Evolutionary conservation across 148 eudicot species (phyloP), one percentile per base, ranked within the genome.

Genomic region (Spergularia bocconei): DNA sequence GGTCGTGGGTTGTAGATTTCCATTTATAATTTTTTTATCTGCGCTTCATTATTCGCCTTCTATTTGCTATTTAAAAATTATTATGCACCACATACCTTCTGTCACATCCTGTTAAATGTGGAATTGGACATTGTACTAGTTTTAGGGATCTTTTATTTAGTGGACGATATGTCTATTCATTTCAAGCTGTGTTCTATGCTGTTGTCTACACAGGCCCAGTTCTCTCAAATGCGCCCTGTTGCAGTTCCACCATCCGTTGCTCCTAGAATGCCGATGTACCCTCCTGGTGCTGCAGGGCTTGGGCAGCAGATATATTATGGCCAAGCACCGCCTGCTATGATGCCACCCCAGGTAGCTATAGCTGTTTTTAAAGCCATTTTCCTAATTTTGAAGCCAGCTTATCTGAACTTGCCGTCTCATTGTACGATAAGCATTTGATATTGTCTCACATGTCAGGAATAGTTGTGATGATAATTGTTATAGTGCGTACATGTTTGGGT

Each of bases 221-320:
- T 92, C 81, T 83, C 93, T 59, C 97, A 91, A 71, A 80, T 89
- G 92, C 87, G 87, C 38, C 97, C 98, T 36, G 73, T 88, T 65
- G 81, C 87, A 47, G 85, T 89, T 79, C 74, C 87, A 62, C 88
- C 91, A 64, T 69, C 96, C 54, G 89, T 85, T 71, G 86, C 84
- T 85, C 96, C 96, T 71, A 91, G 92, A 57, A 87, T 91, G 92
- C 90, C 96, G 5, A 84, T 92, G 73, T 94, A 86, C 67, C 84
- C 92, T 59, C 98, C 92, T 80, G 96, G 91, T 77, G 89, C 82
- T 79, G 90, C 97, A 21, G 96, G 97, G 63, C 79, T 90, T 41
- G 97, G 97, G 20, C 97, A 90, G 72, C 98, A 91, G 75, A 70
- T 90, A 19, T 94, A 88, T 75, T 90, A 88, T 77, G 93, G 96